Base-by-base conservation (phyloP, 768 basidiomycete species). In the Collybia mongolica region DNA sequence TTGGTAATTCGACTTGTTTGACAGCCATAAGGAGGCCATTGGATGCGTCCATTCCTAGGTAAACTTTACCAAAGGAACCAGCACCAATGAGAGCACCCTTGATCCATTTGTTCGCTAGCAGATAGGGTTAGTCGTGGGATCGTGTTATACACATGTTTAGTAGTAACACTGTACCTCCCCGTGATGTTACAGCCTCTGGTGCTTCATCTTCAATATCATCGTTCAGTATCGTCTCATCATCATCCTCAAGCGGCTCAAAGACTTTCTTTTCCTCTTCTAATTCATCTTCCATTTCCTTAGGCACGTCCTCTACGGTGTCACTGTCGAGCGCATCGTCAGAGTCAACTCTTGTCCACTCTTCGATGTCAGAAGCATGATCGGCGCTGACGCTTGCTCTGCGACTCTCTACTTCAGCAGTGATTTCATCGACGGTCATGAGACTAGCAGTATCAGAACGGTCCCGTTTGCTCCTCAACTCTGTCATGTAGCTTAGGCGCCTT, bases 81-180 rank as follows among this genome's bases (percentile, higher is more conserved):
- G 93, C 88, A 54, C 95, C 93, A 55, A 97, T 96, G 58, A 97
- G 80, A 8, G 94, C 94, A 42, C 93, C 94, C 59, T 95, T 95
- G 71, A 95, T 93, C 94, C 95, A 98, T 67, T 96, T 97, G 63
- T 88, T 90, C 36, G 84, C 91, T 81, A 64, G 57, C 66, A 60
- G 55, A 32, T 37, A 39, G 11, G 32, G 32, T 6, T 32, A 14
- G 11, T 32, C 5, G 11, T 32, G 5, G 11, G 32, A 11, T 2
- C 14, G 32, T 32, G 5, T 32, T 32, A 2, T 32, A 12, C 9
- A 32, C 11, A 32, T 32, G 3, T 32, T 14, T 5, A 12, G 11
- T 11, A 37, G 18, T 3, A n/a, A 37, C 17, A 44, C 63, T 61
- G 32, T 76, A 81, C 76, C 69, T 79, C 82, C 57, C 70, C 75